These are phyloP conservation scores for Schwanniomyces polymorphus DNA, from an alignment of 805 yeast species.

Conservation along the genomic window DNA sequence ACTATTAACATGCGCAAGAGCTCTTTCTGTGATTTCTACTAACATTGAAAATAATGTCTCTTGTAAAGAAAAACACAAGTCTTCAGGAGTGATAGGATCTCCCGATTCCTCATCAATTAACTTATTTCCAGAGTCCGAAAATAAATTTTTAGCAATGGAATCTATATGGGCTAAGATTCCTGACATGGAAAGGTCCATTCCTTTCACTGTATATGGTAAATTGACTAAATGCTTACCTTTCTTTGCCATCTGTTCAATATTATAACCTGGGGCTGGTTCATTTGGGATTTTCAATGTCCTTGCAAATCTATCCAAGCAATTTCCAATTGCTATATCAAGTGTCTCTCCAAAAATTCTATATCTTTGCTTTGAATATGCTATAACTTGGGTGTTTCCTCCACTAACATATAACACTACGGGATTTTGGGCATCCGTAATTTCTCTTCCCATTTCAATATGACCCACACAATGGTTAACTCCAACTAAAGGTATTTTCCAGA, in stretches of 20 bases:
- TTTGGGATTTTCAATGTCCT: slow-evolving; percentile 85
- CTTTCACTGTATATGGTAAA: slow-evolving; percentile 95
- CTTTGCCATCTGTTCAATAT: slow-evolving; percentile 92
- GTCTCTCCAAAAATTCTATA: slow-evolving; percentile 99
- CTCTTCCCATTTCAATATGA: slow-evolving; percentile 98
- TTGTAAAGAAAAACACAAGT: slow-evolving; percentile 88
- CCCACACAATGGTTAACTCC: slow-evolving; percentile 98
- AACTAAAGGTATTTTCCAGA: slow-evolving; percentile 82
- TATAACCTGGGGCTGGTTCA: slow-evolving; percentile 96
- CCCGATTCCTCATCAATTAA: slow-evolving; percentile 42
- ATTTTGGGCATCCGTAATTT: slow-evolving; percentile 95
- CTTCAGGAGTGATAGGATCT: slow-evolving; percentile 70
- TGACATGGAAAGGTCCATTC: slow-evolving; percentile 97
- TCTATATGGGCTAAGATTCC: slow-evolving; percentile 90
- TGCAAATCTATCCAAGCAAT: slow-evolving; percentile 95
- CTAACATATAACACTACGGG: slow-evolving; percentile 97
- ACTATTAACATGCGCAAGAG: slow-evolving; percentile 95
- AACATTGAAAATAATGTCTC: slow-evolving; percentile 94
- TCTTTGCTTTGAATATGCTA: slow-evolving; percentile 91
- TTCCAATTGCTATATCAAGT: slow-evolving; percentile 95
- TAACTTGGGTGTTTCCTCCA: slow-evolving; percentile 98
- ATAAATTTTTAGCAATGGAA: slow-evolving; percentile 70
- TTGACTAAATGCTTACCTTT: slow-evolving; percentile 62
- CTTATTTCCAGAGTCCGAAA: slow-evolving; percentile 43
- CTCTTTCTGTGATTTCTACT: slow-evolving; percentile 96